Base-by-base conservation (phyloP, 768 basidiomycete genomes). In the Scleroderma bovista region DNA sequence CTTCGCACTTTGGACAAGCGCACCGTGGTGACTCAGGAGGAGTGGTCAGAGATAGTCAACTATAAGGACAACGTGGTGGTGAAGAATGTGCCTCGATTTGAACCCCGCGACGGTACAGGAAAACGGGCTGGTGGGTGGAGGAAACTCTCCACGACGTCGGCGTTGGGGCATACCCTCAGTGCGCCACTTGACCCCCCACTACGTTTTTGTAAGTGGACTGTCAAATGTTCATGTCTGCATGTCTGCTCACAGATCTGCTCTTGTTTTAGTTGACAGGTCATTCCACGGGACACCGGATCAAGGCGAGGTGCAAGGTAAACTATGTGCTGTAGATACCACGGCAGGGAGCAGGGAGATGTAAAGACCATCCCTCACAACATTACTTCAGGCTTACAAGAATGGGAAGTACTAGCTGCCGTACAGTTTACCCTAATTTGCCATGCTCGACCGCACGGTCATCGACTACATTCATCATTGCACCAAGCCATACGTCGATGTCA, bases 381-480 rank as follows among this genome's bases (percentile, higher is more conserved):
- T 29, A 29, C 26, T 29, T 29, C 5, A 29, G 26, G 9, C 26
- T 29, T 29, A 10, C 20, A 41, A 19, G 40, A 19, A 22, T 20
- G 22, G 10, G 15, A 20, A 22, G n/a, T 3, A 19, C 11, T 22
- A 20, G 15, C 24, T 43, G 16, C 10, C 26, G 10, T 24, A 44
- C 23, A 44, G 12, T 48, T 50, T 67, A 67, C 16, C 55, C 60
- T 49, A 87, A 57, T 24, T 71, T 76, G 53, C 75, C 75, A 15
- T 76, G 70, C 50, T 85, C 82, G 19, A 68, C 68, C 1, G 70
- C 72, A 41, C 83, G 79, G 40, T 81, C 77, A 39, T 68, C 60
- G 16, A 96, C 80, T 22, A 88, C 86, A 51, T 73, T 80, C 47
- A 85, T 81, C 83, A 98, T 90, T 2, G 89, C 93, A 17, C 82